Evolutionary conservation across 805 yeast species (phyloP).

Genomic region (Suhomyces sp.): DNA sequence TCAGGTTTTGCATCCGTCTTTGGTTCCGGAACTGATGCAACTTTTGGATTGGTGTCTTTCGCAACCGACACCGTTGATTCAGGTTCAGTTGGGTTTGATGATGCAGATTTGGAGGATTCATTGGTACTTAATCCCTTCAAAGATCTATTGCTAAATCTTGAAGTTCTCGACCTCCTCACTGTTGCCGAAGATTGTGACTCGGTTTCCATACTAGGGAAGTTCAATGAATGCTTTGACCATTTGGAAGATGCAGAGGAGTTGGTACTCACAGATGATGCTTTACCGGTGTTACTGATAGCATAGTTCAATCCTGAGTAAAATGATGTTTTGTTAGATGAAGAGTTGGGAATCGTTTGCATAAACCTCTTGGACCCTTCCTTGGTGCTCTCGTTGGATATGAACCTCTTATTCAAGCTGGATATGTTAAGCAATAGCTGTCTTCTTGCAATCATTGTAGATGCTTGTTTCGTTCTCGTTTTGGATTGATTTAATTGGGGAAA

Average conservation of each 20-base stretch:
- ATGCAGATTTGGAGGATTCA: not conserved
- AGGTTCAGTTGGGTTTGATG: slow-evolving; percentile 9
- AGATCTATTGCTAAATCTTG: slow-evolving; percentile 21
- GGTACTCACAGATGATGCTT: too few relatives aligned
- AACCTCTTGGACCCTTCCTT: slow-evolving; percentile 28
- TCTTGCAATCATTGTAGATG: slow-evolving; percentile 9
- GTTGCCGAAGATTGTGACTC: slow-evolving; percentile 13
- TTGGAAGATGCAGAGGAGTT: slow-evolving; percentile 16
- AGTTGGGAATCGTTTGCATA: slow-evolving; percentile 35
- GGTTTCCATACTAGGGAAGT: slow-evolving; percentile 12
- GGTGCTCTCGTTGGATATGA: slow-evolving; percentile 19
- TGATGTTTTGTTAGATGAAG: slow-evolving; percentile 12
- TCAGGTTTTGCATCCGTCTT: slow-evolving; percentile 5
- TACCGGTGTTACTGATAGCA: slow-evolving; percentile 10
- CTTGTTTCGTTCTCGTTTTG: not conserved
- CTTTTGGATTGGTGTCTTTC: slow-evolving; percentile 1
- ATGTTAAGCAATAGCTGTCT: slow-evolving; percentile 9
- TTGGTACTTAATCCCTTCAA: slow-evolving; percentile 9
- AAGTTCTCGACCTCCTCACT: slow-evolving; percentile 33
- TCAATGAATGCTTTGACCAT: slow-evolving; percentile 34
- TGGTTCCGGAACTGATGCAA: slow-evolving; percentile 9
- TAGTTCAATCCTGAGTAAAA: slow-evolving; percentile 14
- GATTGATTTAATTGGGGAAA: not conserved
- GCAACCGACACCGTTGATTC: slow-evolving; percentile 7
- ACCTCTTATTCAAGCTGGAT: slow-evolving; percentile 10